Percentiles rank a stretch among this genome's conserved stretches.
Conservation (phyloP, 225 moss, liverwort and hornwort species). For the Pseudisothecium myosuroides region DNA sequence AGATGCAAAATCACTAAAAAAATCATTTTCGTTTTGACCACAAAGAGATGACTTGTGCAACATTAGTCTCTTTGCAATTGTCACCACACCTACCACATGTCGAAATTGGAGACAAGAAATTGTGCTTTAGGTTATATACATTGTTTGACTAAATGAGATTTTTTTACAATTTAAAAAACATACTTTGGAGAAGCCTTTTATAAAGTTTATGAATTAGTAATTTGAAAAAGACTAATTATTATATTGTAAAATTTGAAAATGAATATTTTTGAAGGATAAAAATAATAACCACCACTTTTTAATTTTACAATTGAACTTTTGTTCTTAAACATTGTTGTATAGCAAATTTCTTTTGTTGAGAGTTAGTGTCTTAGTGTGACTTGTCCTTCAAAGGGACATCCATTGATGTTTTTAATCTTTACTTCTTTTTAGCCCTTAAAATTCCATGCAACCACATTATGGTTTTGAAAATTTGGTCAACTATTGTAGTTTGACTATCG, state of each 20-base stretch:
- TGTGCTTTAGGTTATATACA: no score
- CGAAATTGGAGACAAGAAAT: no score
- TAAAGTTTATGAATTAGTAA: background rate
- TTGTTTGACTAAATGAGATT: background rate
- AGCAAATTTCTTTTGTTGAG: background rate
- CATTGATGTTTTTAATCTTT: background rate
- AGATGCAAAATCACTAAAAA: background rate
- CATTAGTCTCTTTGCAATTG: background rate
- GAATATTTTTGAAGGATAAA: accelerated
- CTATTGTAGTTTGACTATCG: accelerated
- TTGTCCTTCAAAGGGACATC: background rate
- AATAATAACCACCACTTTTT: background rate
- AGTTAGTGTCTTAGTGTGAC: accelerated
- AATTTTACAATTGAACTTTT: background rate
- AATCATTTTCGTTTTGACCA: background rate
- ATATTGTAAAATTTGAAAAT: background rate
- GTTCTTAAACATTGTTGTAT: background rate
- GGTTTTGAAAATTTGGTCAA: accelerated
- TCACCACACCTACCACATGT: background rate
- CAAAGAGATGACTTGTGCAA: background rate
- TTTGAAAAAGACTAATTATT: background rate
- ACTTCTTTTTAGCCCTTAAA: background rate
- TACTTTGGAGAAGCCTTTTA: background rate
- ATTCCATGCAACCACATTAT: background rate
- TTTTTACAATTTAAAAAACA: background rate